These are phyloP conservation scores for Phytopythium boreale DNA, from an alignment of 352 stramenopile genomes.

Conservation along the genomic window DNA sequence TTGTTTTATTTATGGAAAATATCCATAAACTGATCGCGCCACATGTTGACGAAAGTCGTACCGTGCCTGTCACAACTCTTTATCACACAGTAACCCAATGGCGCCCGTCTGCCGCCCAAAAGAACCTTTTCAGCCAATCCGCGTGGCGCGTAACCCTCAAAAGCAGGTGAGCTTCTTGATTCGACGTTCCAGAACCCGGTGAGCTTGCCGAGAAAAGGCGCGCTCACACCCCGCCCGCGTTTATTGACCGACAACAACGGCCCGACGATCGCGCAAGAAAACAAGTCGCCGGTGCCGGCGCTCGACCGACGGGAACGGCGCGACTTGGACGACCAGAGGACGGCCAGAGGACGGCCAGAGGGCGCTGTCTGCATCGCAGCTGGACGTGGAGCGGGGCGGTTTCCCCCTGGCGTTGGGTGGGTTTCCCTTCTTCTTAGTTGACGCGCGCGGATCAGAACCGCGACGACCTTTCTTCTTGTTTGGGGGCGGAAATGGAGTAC, in stretches of 20 bases:
- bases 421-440: not conserved
- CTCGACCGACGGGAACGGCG: not conserved
- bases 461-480: not conserved
- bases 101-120: too few relatives aligned
- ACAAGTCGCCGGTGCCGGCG: not conserved
- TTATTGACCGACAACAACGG: not conserved
- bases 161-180: not conserved
- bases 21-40: too few relatives aligned
- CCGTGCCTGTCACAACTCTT: too few relatives aligned
- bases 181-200: not conserved
- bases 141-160: not conserved
- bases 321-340: too few relatives aligned
- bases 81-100: too few relatives aligned
- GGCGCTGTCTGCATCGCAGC: too few relatives aligned
- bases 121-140: too few relatives aligned
- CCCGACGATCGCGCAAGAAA: constrained; percentile 1
- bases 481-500: not conserved
- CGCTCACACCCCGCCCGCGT: not conserved
- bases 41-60: too few relatives aligned
- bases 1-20: too few relatives aligned
- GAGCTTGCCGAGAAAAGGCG: not conserved
- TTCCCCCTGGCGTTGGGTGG: too few relatives aligned
- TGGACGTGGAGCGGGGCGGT: not conserved
- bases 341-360: not conserved
- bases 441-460: too few relatives aligned